These are phyloP conservation scores for Acidiella bohemica DNA, from an alignment of 495 filamentous ascomycete genomes.

Conservation along the genomic window DNA sequence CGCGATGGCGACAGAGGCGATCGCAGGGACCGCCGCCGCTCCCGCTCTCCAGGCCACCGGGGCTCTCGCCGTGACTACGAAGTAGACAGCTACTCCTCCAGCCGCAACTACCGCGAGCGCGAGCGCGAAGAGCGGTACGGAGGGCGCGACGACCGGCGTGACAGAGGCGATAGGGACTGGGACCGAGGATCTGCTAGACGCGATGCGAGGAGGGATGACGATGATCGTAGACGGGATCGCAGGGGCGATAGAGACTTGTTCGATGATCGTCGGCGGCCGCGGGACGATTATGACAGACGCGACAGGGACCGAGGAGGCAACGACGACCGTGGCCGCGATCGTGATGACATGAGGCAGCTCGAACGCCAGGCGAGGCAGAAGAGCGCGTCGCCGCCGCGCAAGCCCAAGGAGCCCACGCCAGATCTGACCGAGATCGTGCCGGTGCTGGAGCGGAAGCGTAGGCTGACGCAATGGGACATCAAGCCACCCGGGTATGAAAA, in stretches of 20 bases:
- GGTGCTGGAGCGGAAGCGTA: slow-evolving; percentile 68
- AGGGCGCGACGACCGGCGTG: slow-evolving; percentile 19
- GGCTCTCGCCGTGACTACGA: slow-evolving; percentile 41
- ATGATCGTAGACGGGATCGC: slow-evolving; percentile 47
- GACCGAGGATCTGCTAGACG: slow-evolving; percentile 37
- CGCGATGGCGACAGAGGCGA: slow-evolving; percentile 13
- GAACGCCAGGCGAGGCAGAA: slow-evolving; percentile 50
- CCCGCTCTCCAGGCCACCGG: slow-evolving; percentile 12
- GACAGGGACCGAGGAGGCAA: slow-evolving; percentile 9
- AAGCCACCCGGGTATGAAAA: slow-evolving; percentile 97
- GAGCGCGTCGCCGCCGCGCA: slow-evolving; percentile 59
- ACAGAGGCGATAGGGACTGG: slow-evolving; percentile 23
- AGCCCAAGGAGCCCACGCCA: slow-evolving; percentile 88
- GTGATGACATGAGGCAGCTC: slow-evolving; percentile 37
- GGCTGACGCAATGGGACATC: slow-evolving; percentile 97
- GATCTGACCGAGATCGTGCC: slow-evolving; percentile 77
- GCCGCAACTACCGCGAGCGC: slow-evolving; percentile 76
- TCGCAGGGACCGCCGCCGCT: slow-evolving; percentile 11
- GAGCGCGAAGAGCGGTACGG: slow-evolving; percentile 80
- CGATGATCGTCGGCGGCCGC: slow-evolving; percentile 28
- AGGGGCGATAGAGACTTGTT: slow-evolving; percentile 25
- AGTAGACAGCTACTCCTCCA: slow-evolving; percentile 77
- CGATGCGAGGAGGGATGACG: slow-evolving; percentile 47
- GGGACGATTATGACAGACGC: slow-evolving; percentile 16
- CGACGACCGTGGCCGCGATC: slow-evolving; percentile 22